A percentile compares a stretch with the other conserved stretches of the same genome.
phyloP scores from a whole-genome alignment of 495 filamentous ascomycete species.

The Sphaerosporella brunnea region DNA sequence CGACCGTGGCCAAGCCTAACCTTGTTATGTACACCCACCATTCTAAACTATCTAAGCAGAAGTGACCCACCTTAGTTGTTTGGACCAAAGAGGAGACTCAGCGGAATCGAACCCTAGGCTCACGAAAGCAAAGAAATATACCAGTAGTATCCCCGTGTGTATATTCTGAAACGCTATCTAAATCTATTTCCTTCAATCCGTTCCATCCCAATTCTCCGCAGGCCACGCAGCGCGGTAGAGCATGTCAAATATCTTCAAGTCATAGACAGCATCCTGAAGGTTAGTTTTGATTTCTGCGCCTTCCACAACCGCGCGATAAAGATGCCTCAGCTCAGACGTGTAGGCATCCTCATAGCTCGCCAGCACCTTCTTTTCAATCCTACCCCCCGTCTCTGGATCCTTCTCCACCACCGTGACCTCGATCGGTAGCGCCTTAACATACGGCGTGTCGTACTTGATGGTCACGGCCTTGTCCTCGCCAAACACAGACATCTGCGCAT shows the following conservation, averaged over 20 bases:
- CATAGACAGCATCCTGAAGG: conserved; percentile 33
- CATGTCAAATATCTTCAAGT: conserved; percentile 32
- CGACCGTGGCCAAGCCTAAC: too few species aligned
- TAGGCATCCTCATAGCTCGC: conserved; percentile 38
- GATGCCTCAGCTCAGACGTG: conserved; percentile 32
- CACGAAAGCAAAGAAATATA: too few species aligned
- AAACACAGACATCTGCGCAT: conserved; percentile 40
- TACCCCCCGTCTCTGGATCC: conserved; percentile 24
- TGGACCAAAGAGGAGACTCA: too few species aligned
- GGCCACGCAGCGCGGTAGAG: conserved; percentile 12
- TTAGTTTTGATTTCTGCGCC: conserved; percentile 34
- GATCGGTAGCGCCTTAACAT: conserved; percentile 33
- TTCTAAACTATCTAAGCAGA: too few species aligned
- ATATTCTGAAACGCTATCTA: too few species aligned
- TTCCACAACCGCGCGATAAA: conserved; percentile 32
- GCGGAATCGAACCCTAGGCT: too few species aligned
- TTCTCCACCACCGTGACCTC: conserved; percentile 31
- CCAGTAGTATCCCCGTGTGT: too few species aligned
- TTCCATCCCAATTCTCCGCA: too few species aligned
- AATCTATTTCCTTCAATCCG: too few species aligned
- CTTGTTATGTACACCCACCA: too few species aligned
- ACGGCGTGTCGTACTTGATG: conserved; percentile 37
- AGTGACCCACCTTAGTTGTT: too few species aligned
- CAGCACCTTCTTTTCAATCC: conserved; percentile 26
- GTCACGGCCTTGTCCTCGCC: conserved; percentile 32